phyloP scores from a whole-genome alignment of 2,329 filamentous ascomycete species.

The Epichloe festucae region DNA sequence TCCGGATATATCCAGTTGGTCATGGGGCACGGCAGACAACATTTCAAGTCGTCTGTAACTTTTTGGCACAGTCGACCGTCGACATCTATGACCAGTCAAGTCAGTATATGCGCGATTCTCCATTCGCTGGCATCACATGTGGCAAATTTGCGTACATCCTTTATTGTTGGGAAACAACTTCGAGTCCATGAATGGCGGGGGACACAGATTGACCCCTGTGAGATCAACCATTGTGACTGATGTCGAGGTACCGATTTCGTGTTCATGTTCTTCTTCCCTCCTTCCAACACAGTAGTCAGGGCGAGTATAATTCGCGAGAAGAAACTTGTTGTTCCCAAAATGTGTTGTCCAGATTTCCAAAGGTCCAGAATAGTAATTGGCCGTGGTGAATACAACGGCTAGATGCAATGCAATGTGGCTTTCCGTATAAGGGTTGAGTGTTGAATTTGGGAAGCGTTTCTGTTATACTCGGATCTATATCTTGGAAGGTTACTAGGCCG shows the following conservation, averaged over 20 bases:
- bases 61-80: conserved; percentile 41
- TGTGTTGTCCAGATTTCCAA: background rate
- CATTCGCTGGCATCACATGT: conserved; percentile 4
- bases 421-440: background rate
- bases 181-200: conserved; percentile 55
- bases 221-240: conserved; percentile 16
- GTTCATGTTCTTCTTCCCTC: background rate
- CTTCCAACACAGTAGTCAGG: background rate
- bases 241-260: background rate
- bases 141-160: conserved; percentile 43
- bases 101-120: background rate
- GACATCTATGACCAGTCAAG: conserved; percentile 31
- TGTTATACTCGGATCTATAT: background rate
- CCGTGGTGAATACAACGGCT: background rate
- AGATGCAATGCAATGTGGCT: background rate
- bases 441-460: background rate
- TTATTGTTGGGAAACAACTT: conserved; percentile 42
- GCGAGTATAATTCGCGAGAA: background rate
- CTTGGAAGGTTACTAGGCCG: background rate
- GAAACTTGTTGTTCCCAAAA: background rate
- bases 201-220: conserved; percentile 40
- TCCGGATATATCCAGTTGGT: conserved; percentile 62
- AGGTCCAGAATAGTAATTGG: background rate
- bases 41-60: conserved; percentile 39
- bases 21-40: conserved; percentile 84